Evolutionary conservation across 1,284 basidiomycete genomes (phyloP).

Genomic region (Schizophyllum amplum): DNA sequence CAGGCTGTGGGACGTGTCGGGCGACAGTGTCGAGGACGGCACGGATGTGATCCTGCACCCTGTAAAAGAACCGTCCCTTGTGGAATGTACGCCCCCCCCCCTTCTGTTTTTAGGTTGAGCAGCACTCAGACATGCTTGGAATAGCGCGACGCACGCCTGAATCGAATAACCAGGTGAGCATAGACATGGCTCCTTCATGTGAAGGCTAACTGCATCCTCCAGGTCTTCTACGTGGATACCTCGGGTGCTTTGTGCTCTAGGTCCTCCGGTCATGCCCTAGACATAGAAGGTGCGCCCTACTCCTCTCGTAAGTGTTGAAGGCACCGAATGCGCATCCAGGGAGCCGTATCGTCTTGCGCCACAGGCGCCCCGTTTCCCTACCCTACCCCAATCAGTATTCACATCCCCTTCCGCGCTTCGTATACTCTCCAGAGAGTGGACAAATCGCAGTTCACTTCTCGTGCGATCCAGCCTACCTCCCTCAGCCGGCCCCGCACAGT

Average conservation of each 20-base stretch:
- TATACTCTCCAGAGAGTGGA: conserved; percentile 42
- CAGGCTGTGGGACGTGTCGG: conserved; percentile 55
- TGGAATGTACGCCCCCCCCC: conserved; percentile 46
- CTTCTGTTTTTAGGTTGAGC: not conserved
- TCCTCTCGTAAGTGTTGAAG: not conserved
- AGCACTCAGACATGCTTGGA: not conserved
- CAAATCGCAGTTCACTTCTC: conserved; percentile 55
- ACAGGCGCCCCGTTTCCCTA: conserved; percentile 60
- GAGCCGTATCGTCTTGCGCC: conserved; percentile 58
- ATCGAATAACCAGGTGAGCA: conserved; percentile 61
- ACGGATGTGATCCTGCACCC: conserved; percentile 58
- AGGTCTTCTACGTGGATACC: conserved; percentile 78
- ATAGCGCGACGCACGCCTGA: conserved; percentile 57
- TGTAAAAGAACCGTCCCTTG: conserved; percentile 63
- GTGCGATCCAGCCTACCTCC: conserved; percentile 54
- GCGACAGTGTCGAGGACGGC: conserved; percentile 53
- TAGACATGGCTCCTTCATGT: not conserved
- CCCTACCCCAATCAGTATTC: conserved; percentile 71
- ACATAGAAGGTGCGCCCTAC: conserved; percentile 54
- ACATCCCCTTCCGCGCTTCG: conserved; percentile 67
- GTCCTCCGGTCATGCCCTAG: conserved; percentile 72
- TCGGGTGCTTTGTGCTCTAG: conserved; percentile 68
- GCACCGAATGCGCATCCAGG: conserved; percentile 33
- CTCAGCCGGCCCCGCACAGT: conserved; percentile 24
- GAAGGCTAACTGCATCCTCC: conserved; percentile 3